Conservation (phyloP, 176 grass and related monocot genomes). For the Neostapfia colusana region DNA sequence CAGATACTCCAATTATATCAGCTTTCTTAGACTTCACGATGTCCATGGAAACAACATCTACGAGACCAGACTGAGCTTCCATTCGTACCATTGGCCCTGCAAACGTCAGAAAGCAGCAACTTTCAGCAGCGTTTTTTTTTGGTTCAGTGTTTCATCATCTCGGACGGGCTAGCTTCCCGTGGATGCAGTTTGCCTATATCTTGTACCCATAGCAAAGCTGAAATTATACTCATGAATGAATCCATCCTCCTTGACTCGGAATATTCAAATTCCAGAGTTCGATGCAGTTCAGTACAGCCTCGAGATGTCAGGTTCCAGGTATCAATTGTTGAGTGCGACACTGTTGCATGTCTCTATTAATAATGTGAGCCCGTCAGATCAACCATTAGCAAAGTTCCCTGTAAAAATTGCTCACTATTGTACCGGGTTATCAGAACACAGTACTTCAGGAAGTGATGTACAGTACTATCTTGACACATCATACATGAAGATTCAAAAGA, state of each 20-base stretch:
- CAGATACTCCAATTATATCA: neutral
- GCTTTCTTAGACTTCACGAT: slow-evolving; percentile 4
- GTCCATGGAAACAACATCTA: neutral
- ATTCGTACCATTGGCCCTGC: neutral
- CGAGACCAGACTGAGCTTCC: slow-evolving; percentile 1
- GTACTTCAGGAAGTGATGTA: neutral
- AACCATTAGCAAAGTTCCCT: neutral
- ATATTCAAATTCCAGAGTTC: slow-evolving; percentile 38
- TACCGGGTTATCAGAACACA: slow-evolving; percentile 5
- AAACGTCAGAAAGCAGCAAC: slow-evolving; percentile 9
- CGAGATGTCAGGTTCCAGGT: slow-evolving; percentile 41
- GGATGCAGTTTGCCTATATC: slow-evolving; percentile 3
- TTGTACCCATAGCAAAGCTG: slow-evolving; percentile 30
- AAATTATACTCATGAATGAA: slow-evolving; percentile 35
- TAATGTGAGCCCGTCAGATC: slow-evolving; percentile 4
- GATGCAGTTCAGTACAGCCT: slow-evolving; percentile 43
- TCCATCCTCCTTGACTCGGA: slow-evolving; percentile 49
- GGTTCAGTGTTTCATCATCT: slow-evolving; percentile 31
- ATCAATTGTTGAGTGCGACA: slow-evolving; percentile 30
- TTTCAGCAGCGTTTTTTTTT: neutral
- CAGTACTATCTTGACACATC: slow-evolving; percentile 10
- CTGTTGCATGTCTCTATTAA: slow-evolving; percentile 3
- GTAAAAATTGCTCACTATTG: slow-evolving; percentile 1
- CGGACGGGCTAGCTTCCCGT: neutral
- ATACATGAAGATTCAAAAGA: slow-evolving; percentile 20